These are phyloP conservation scores for Ophiostoma sp. DNA, from an alignment of 2,329 filamentous ascomycete species.

Conservation along the genomic window DNA sequence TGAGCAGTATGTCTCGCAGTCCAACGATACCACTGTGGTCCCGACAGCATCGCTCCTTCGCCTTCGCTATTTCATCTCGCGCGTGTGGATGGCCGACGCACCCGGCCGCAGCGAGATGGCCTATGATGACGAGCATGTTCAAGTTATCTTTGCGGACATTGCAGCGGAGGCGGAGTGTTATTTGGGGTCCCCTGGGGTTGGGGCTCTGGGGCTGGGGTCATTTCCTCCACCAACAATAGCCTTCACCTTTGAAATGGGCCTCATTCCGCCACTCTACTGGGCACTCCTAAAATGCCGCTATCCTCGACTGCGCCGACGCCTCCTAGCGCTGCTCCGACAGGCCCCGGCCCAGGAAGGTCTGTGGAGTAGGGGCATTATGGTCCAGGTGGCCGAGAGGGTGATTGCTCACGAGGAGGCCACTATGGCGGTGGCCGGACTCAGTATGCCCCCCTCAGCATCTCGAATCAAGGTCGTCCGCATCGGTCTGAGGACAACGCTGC, in stretches of 20 bases:
- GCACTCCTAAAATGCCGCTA: background rate
- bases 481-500: background rate
- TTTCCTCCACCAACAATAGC: too few relatives aligned
- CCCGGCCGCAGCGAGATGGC: background rate
- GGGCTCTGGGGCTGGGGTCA: background rate
- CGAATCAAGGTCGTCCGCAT: constrained; percentile 10
- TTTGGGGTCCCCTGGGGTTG: background rate
- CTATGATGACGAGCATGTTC: background rate
- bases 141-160: background rate
- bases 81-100: constrained; percentile 5
- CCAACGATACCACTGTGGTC: background rate
- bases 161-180: background rate
- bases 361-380: constrained; percentile 8
- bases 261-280: constrained; percentile 15
- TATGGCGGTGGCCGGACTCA: background rate
- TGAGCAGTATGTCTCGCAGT: background rate
- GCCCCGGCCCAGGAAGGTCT: constrained; percentile 14
- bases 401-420: background rate
- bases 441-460: background rate
- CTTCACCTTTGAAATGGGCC: constrained; percentile 21
- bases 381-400: constrained; percentile 12
- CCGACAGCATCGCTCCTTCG: background rate
- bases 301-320: background rate
- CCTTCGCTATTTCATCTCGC: background rate
- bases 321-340: background rate